Conservation (phyloP, 192 early-diverging fungal genomes). For the Linnemannia exigua region DNA sequence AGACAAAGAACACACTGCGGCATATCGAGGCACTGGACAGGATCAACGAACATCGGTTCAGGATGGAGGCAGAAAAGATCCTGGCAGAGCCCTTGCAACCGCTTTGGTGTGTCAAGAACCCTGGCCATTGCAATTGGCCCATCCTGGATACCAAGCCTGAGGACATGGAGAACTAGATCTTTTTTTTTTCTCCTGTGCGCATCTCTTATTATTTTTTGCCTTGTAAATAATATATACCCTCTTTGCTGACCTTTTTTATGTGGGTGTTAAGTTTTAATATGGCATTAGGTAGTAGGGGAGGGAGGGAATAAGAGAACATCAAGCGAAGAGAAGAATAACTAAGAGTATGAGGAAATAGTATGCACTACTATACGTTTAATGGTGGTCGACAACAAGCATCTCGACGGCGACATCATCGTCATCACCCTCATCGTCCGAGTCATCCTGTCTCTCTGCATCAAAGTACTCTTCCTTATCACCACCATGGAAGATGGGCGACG, state of each 20-base stretch:
- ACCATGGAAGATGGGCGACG: neutral
- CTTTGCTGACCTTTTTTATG: neutral
- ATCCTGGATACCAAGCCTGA: slow-evolving; percentile 36
- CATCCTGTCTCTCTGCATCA: slow-evolving; percentile 39
- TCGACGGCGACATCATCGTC: slow-evolving; percentile 41
- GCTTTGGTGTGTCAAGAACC: slow-evolving; percentile 79
- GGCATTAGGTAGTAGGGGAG: neutral
- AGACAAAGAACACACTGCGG: slow-evolving; percentile 62
- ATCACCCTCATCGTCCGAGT: slow-evolving; percentile 49
- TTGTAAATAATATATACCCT: neutral
- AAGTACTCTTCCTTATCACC: slow-evolving; percentile 54
- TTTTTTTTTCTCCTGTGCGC: neutral
- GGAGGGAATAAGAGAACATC: neutral
- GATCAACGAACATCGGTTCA: slow-evolving; percentile 80
- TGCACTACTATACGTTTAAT: neutral
- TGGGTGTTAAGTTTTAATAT: neutral
- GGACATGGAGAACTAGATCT: slow-evolving; percentile 3
- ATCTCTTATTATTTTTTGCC: neutral
- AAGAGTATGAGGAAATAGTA: neutral
- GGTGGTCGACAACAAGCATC: slow-evolving; percentile 41
- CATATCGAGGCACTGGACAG: slow-evolving; percentile 72
- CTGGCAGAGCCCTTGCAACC: slow-evolving; percentile 80
- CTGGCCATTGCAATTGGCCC: slow-evolving; percentile 53
- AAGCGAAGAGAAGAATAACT: neutral
- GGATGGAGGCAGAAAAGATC: slow-evolving; percentile 76